These are phyloP conservation scores for Cyclocybe aegerita DNA, from an alignment of 768 basidiomycete species.

Conservation along the genomic window DNA sequence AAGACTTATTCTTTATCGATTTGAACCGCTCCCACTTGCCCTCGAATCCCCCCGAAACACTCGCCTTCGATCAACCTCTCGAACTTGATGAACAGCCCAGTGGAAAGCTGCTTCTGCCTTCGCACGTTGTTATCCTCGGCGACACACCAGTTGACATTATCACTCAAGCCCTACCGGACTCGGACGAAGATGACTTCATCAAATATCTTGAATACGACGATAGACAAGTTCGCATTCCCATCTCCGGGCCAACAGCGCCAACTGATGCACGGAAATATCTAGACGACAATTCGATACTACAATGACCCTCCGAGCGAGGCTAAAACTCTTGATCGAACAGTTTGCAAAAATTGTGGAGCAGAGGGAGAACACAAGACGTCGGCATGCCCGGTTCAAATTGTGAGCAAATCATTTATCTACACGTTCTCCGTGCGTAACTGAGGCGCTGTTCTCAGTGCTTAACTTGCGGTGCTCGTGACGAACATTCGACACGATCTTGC, in stretches of 20 bases:
- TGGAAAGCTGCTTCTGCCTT: constrained; percentile 55
- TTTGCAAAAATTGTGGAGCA: constrained; percentile 79
- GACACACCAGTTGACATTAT: constrained; percentile 47
- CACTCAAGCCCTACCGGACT: constrained; percentile 35
- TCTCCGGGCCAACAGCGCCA: neutral
- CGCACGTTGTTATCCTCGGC: constrained; percentile 65
- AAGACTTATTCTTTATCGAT: constrained; percentile 6
- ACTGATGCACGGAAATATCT: neutral
- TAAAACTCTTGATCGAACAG: constrained; percentile 42
- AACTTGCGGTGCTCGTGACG: constrained; percentile 79
- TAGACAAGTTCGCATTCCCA: constrained; percentile 41
- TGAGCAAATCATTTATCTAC: constrained; percentile 33
- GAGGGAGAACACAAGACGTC: constrained; percentile 69
- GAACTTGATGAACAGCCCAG: neutral
- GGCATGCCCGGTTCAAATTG: constrained; percentile 72
- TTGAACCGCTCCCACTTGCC: neutral
- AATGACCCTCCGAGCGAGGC: constrained; percentile 44
- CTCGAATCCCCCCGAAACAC: neutral
- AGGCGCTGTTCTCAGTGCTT: constrained; percentile 51
- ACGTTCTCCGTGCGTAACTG: neutral
- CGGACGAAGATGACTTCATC: constrained; percentile 66
- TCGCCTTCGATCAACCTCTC: neutral
- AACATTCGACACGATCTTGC: constrained; percentile 75
- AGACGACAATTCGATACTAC: constrained; percentile 69
- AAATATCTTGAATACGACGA: constrained; percentile 79